Conservation (phyloP, 257 asterid species). For the Solanum verrucosum region DNA sequence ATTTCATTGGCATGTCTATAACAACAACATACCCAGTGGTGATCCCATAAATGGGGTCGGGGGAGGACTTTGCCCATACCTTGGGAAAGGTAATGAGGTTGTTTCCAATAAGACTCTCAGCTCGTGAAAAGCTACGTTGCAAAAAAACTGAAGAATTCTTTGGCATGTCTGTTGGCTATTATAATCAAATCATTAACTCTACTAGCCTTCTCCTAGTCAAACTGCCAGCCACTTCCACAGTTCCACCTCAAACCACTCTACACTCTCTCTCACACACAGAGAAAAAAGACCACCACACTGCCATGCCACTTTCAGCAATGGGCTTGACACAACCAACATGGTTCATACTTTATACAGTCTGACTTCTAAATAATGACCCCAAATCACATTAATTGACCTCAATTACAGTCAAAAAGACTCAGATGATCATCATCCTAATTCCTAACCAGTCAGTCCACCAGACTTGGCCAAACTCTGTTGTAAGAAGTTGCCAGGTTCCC, state of each 20-base stretch:
- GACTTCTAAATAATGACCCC: background rate
- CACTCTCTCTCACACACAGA: background rate
- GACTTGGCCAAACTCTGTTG: background rate
- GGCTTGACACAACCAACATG: background rate
- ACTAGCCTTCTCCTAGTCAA: background rate
- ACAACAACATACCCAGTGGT: background rate
- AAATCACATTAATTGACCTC: background rate
- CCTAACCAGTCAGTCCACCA: background rate
- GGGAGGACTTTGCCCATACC: background rate
- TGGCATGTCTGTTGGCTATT: background rate
- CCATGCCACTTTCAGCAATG: background rate
- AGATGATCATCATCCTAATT: background rate
- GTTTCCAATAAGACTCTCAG: background rate
- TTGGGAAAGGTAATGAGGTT: background rate
- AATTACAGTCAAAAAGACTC: background rate
- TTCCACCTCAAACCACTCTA: background rate
- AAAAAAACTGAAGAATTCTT: background rate
- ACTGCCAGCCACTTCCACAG: background rate
- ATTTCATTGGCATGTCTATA: background rate
- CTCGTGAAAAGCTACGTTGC: background rate
- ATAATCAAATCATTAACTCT: background rate
- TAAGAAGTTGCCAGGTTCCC: background rate
- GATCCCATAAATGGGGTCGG: background rate
- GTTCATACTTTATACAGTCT: background rate
- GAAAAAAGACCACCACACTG: background rate